phyloP scores from a whole-genome alignment of 108 stramenopile genomes.

The Cyclostephanos invisitatus region DNA sequence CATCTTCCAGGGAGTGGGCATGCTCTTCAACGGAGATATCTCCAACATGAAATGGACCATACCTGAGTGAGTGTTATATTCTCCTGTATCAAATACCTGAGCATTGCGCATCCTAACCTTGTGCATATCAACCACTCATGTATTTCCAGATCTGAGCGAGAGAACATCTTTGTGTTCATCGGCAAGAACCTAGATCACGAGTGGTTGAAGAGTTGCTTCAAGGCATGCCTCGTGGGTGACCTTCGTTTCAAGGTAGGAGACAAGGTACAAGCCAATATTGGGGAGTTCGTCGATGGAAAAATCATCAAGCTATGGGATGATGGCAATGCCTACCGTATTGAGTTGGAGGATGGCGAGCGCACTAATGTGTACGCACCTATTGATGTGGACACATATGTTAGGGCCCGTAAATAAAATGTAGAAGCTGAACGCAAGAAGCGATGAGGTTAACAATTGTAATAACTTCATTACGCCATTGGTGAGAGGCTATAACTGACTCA shows the following conservation, averaged over 20 bases:
- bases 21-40: slow-evolving; percentile 79
- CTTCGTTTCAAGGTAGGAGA: slow-evolving; percentile 72
- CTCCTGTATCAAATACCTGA: background rate
- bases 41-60: slow-evolving; percentile 43
- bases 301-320: slow-evolving; percentile 79
- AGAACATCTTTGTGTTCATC: slow-evolving; percentile 87
- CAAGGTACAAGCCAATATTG: slow-evolving; percentile 66
- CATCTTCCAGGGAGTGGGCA: slow-evolving; percentile 94
- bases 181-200: slow-evolving; percentile 81
- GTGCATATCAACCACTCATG: slow-evolving; percentile 2
- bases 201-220: slow-evolving; percentile 61
- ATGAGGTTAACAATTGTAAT: background rate
- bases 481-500: background rate
- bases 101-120: slow-evolving; percentile 3
- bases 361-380: slow-evolving; percentile 79
- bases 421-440: background rate
- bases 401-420: slow-evolving; percentile 23
- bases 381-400: slow-evolving; percentile 75
- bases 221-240: slow-evolving; percentile 59
- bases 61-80: slow-evolving; percentile 27
- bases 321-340: slow-evolving; percentile 82
- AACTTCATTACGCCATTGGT: background rate
- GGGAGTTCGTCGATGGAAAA: slow-evolving; percentile 50
- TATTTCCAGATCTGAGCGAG: slow-evolving; percentile 40
- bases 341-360: slow-evolving; percentile 54